Evolutionary conservation across 495 filamentous ascomycete genomes (phyloP), one percentile per base, ranked within the genome.

Genomic region (Xylaria acuta): DNA sequence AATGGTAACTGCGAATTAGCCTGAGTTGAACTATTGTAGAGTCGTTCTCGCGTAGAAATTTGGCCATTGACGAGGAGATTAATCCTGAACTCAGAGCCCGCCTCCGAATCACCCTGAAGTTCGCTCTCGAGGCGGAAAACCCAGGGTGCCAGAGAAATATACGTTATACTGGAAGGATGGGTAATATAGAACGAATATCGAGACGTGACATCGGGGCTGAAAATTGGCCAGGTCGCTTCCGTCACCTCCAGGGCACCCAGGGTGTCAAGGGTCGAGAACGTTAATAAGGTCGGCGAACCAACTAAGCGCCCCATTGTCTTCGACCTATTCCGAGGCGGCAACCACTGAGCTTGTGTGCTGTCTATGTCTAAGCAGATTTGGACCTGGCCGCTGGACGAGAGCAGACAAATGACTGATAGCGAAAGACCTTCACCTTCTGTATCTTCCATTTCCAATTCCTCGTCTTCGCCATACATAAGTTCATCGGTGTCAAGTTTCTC

Each of bases 281-380:
- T 85, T 18, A 88, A 77, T 5, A 88, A 75, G 1, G 81, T 78
- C 8, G 82, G 83, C 0, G 79, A 59, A 20, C 79, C 78, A 27
- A 60, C 18, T 18, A 79, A 74, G 3, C 72, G 72, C n/a, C 79
- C 76, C 76, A 78, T 80, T 22, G 75, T 80, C 81, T 78, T 85
- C 74, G 73, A 83, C 76, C 80, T 88, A 73, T 80, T 75, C 30
- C 79, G 80, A 22, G 84, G 90, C 3, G 93, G 93, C 12, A 97
- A 87, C 94, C 94, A 97, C 76, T 94, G 90, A 11, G 91, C 94
- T 79, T 95, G 90, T 1, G 97, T 88, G 0, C 92, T 92, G 41
- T 94, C 90, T 3, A 94, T 77, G 75, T 96, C 93, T 22, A 97
- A 84, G 76, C 92, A 97, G 27, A 97, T 81, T 68, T 93, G 90